Evolutionary conservation across 2,329 filamentous ascomycete species (phyloP), one percentile per base, ranked within the genome.

Genomic region (Talaromyces sp.): DNA sequence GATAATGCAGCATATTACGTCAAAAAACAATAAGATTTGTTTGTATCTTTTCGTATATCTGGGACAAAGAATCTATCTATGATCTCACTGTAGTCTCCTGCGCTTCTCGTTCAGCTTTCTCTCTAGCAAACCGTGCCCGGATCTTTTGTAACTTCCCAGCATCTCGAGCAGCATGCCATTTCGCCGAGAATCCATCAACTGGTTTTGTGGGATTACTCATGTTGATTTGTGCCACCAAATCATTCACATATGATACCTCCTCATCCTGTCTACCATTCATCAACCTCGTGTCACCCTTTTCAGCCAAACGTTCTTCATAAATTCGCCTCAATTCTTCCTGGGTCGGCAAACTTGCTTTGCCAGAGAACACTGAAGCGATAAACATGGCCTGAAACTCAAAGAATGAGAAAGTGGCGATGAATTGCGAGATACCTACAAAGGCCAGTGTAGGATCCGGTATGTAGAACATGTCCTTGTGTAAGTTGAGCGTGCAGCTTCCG

Each of bases 381-480:
- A 82, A 83, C 68, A 88, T 85, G 0, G 87, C 87, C 71, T 91
- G 89, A 69, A 89, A 90, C 66, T 91, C 89, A 66, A 90, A 91
- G 0, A 90, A 78, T 0, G 86, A 87, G 70, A 90, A 91, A 0
- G 88, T 90, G 0, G 87, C 86, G 0, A 85, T 85, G 69, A 89
- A 85, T 69, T 87, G 90, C 0, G 88, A 87, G 0, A 89, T 84
- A 0, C 89, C 89, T n/a, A 90, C 78, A 68, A 90, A 90, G 0
- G 81, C 78, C 0, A 91, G 78, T 0, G 86, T 85, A 0, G 88
- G 87, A 66, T 91, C 88, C 0, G 83, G 82, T 49, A 90, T 90
- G 74, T 90, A 91, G 72, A 89, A 91, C n/a, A 91, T 87, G 71
- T 91, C 89, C 65, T 86, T 86, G 78, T 90, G 86, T 1, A 91